Evolutionary conservation across 805 yeast species (phyloP).

Genomic region (Spathaspora boniae): DNA sequence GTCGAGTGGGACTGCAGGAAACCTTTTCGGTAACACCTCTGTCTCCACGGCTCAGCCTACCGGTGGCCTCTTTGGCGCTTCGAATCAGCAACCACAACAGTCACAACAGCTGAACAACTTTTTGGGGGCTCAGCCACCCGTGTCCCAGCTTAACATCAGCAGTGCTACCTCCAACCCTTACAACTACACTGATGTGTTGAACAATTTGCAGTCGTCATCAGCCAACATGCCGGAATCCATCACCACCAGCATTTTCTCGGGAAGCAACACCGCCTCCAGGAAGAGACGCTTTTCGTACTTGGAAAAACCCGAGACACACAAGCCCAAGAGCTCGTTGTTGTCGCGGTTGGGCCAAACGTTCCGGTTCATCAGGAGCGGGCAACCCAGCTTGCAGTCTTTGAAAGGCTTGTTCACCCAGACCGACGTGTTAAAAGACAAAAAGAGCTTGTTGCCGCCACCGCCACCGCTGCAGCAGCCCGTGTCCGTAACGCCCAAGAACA

Average conservation of each 20-base stretch:
- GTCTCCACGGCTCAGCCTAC: background rate
- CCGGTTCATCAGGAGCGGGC: conserved; percentile 23
- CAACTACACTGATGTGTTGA: conserved; percentile 23
- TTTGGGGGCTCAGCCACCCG: too few relatives aligned
- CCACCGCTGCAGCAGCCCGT: background rate
- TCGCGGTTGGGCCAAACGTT: conserved; percentile 33
- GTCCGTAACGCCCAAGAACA: conserved; percentile 6
- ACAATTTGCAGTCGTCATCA: conserved; percentile 16
- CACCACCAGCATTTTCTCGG: conserved; percentile 24
- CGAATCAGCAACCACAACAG: conserved; percentile 3
- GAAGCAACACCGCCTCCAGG: conserved; percentile 9
- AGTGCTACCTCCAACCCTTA: conserved; percentile 27
- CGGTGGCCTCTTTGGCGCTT: conserved; percentile 6
- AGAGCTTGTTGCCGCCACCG: conserved; percentile 5
- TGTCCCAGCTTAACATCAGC: too few relatives aligned
- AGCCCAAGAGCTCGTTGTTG: conserved; percentile 17
- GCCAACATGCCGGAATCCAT: conserved; percentile 31
- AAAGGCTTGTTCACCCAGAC: conserved; percentile 32
- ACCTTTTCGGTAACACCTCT: background rate
- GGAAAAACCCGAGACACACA: conserved; percentile 9
- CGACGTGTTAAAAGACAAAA: conserved; percentile 15
- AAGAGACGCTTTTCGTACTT: conserved; percentile 17
- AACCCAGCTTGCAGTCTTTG: conserved; percentile 12
- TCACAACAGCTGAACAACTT: conserved; percentile 5
- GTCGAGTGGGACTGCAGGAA: too few relatives aligned